Conservation (phyloP, 768 basidiomycete genomes). For the Lactarius pseudohatsudake region DNA sequence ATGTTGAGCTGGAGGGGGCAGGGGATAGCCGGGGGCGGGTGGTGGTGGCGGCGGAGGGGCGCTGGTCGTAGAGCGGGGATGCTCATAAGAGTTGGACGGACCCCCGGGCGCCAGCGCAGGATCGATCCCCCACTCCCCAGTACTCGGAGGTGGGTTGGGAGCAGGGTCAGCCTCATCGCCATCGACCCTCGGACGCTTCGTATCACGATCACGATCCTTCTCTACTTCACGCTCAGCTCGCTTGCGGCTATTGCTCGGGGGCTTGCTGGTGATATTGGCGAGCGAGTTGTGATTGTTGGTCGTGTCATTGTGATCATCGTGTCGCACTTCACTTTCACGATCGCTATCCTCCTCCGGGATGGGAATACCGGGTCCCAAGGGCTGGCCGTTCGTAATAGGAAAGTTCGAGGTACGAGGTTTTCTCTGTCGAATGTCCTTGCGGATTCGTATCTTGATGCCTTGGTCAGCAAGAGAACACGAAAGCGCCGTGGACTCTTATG, state of each 20-base stretch:
- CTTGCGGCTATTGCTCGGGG: conserved; percentile 19
- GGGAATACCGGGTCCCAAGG: conserved; percentile 21
- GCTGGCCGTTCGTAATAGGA: conserved; percentile 22
- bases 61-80: conserved; percentile 22
- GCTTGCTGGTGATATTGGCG: conserved; percentile 17
- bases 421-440: conserved; percentile 86
- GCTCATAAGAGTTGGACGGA: conserved; percentile 19
- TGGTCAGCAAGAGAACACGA: conserved; percentile 93
- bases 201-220: conserved; percentile 28
- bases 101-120: conserved; percentile 24
- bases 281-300: conserved; percentile 28
- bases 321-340: conserved; percentile 27
- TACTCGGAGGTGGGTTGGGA: conserved; percentile 18
- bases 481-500: conserved; percentile 78
- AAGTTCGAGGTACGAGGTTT: conserved; percentile 47
- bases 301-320: conserved; percentile 23
- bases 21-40: conserved; percentile 19
- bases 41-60: conserved; percentile 28
- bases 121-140: conserved; percentile 29
- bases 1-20: conserved; percentile 13
- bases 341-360: conserved; percentile 27
- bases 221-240: conserved; percentile 28
- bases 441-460: conserved; percentile 92
- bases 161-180: conserved; percentile 21
- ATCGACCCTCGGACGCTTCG: conserved; percentile 27